Base-by-base conservation (phyloP, 2,329 filamentous ascomycete genomes). In the Keithomyces neogunnii region DNA sequence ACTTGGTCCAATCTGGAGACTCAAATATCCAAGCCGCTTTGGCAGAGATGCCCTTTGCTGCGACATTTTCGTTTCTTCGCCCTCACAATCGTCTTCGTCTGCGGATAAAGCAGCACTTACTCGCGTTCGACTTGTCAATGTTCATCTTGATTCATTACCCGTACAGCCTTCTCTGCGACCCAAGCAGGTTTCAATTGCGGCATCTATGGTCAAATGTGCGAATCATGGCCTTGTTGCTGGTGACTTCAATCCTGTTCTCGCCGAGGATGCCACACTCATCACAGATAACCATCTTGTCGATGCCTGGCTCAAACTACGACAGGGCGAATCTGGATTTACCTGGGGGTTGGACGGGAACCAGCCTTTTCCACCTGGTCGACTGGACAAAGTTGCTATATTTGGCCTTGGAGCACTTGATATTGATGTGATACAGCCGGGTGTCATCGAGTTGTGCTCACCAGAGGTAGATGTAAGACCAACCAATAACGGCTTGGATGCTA, bases 201-300 rank as follows among this genome's bases (percentile, higher is more conserved):
- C 62, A 0, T 51, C 50, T 3, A 53, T 66, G 10, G 55, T 72
- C 3, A 57, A 53, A 29, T 55, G 55, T 11, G 51, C 60, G 3
- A 62, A 59, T 1, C 55, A 52, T 29, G 69, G 67, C 0, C 43
- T 72, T 3, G 59, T 71, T 2, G 68, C 69, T 3, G 70, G 69
- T 9, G 68, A 72, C 49, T 72, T 72, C 52, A 71, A 72, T 49
- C 64, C 66, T 2, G 63, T 69, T 3, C 55, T 68, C 3, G 60
- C 64, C 1, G 62, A 67, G 44, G 70, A 73, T 48, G 53, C 54
- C 3, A 40, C 47, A 0, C 58, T 70, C 4, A 52, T 72, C 0
- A 49, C 52, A 10, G 56, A 59, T 2, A 70, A 67, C 51, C 53
- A 57, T 0, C 62, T 72, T 7, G 47, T 62, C 1, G 69, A 73